Base-by-base conservation (phyloP, 768 basidiomycete species). In the Lentinula detonsa region DNA sequence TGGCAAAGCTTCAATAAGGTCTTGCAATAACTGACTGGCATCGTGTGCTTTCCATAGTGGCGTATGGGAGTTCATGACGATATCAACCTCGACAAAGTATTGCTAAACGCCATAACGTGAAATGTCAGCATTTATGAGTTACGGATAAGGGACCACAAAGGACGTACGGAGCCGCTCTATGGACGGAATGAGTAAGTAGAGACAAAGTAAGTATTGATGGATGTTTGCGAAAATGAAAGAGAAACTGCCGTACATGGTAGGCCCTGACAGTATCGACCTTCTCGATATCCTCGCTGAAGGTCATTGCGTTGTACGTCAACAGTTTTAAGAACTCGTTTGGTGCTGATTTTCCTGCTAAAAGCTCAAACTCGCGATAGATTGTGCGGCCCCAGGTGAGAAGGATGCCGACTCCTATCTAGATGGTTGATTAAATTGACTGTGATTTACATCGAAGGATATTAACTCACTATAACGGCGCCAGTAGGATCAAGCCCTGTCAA, bases 71-170 rank as follows among this genome's bases (percentile, higher is more conserved):
- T 87, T 82, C 88, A 98, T 91, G 46, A 98, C 95, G 50, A 98
- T 84, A 71, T 99, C 97, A 13, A 98, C 81, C 73, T 98, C 97
- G 49, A 98, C 95, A 69, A 95, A 91, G 69, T 94, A 96, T 62
- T 93, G 84, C 88, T 90, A 49, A 21, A 16, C 35, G 60, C 59
- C 66, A n/a, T 64, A 55, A 33, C 31, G 16, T 23, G 33, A 37
- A 33, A 16, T 21, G 10, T 48, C 46, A 31, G 23, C 10, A 48
- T 11, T 23, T 11, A 2, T 10, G 15, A 16, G 16, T 7, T 33
- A 45, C 4, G 5, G 8, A 5, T 6, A 23, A 7, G 34, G 45
- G 40, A 45, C 7, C 15, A 15, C 11, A 18, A 50, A 10, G 5
- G 48, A 60, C 48, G 10, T 37, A 60, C 48, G 23, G 59, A 52